phyloP scores from a whole-genome alignment of 2,329 filamentous ascomycete species.

The Stachybotrys elegans region DNA sequence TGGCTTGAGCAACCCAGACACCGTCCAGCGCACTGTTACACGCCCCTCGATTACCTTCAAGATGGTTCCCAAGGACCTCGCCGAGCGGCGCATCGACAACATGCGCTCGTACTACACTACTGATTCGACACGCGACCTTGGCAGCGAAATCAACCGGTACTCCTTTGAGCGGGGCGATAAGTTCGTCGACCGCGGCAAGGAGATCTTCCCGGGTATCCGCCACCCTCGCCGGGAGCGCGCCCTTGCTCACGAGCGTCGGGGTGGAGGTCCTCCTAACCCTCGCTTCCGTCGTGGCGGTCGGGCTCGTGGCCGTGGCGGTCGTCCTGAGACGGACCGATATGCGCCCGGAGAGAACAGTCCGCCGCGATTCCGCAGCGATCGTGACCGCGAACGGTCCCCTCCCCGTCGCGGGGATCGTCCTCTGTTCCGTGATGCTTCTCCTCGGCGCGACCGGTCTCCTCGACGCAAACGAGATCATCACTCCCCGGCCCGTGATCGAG shows the following conservation, averaged over 20 bases:
- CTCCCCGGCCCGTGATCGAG: too few species aligned
- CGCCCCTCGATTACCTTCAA: slow-evolving; percentile 36
- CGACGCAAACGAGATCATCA: too few species aligned
- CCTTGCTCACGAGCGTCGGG: slow-evolving; percentile 30
- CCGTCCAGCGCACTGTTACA: slow-evolving; percentile 16
- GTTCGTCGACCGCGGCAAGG: slow-evolving; percentile 68
- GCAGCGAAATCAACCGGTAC: slow-evolving; percentile 59
- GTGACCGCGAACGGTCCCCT: too few species aligned
- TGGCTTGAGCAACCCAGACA: too few species aligned
- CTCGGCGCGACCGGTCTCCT: too few species aligned
- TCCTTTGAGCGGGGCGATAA: slow-evolving; percentile 63
- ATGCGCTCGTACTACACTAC: slow-evolving; percentile 43
- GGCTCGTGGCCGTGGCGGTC: slow-evolving; percentile 19
- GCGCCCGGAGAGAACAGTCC: slow-evolving; percentile 19
- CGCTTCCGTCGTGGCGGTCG: slow-evolving; percentile 20
- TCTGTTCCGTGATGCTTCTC: too few species aligned
- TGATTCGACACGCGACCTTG: slow-evolving; percentile 34
- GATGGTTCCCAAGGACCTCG: slow-evolving; percentile 61
- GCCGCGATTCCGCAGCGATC: slow-evolving; percentile 11
- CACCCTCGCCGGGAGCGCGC: slow-evolving; percentile 48
- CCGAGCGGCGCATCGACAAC: slow-evolving; percentile 57
- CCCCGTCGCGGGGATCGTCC: slow-evolving; percentile 8
- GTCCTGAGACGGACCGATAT: slow-evolving; percentile 27
- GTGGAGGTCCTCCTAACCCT: slow-evolving; percentile 18
- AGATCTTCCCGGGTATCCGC: slow-evolving; percentile 61